These are phyloP conservation scores for Corylus americana DNA, from an alignment of 306 rosid genomes.

Conservation along the genomic window DNA sequence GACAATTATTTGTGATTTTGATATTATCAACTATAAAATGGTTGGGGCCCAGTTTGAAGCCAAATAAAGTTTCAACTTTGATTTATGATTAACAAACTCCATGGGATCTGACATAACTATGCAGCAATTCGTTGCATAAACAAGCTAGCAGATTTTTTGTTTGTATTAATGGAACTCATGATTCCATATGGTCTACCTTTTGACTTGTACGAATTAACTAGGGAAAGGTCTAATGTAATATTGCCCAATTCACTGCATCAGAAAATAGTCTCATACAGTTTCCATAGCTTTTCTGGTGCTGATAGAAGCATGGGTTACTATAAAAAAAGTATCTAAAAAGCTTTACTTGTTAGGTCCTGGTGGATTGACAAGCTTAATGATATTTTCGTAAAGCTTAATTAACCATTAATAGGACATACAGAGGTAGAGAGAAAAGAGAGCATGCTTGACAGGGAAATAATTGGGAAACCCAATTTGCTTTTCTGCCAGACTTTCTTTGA, in stretches of 20 bases:
- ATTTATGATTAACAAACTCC: background rate
- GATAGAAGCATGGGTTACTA: background rate
- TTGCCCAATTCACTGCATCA: background rate
- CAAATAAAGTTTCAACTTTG: background rate
- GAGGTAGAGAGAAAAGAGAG: too few relatives aligned
- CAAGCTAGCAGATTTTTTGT: background rate
- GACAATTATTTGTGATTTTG: background rate
- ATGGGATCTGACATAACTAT: constrained; percentile 13
- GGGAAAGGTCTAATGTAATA: background rate
- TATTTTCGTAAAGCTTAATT: too few relatives aligned
- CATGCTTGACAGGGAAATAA: too few relatives aligned
- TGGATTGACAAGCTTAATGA: background rate
- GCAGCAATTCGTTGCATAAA: background rate
- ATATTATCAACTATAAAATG: background rate
- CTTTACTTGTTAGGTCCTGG: background rate
- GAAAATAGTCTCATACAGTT: background rate
- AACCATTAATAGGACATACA: too few relatives aligned
- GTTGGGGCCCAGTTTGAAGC: background rate
- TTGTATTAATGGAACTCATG: background rate
- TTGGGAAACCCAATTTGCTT: too few relatives aligned
- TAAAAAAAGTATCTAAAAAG: background rate
- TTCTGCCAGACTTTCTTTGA: too few relatives aligned
- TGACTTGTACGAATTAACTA: background rate
- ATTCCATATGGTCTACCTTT: background rate
- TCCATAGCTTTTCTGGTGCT: too few relatives aligned